Evolutionary conservation across 2,329 filamentous ascomycete species (phyloP).

Genomic region (Exophiala oligosperma): DNA sequence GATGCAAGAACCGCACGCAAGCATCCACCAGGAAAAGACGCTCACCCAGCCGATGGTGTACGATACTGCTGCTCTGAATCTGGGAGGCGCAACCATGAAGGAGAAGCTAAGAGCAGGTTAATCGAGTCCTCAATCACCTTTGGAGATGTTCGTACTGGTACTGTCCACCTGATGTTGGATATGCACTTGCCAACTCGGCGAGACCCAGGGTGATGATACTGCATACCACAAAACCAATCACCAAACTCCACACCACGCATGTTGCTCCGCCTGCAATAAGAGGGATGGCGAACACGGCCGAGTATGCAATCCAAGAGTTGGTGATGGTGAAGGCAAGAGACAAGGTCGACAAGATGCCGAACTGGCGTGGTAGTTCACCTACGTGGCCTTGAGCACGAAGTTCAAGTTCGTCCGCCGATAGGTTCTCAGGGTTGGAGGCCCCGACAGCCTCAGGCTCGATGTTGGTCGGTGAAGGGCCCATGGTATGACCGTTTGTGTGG

Average conservation of each 20-base stretch:
- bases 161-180: constrained; percentile 31
- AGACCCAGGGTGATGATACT: constrained; percentile 30
- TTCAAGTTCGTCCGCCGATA: constrained; percentile 9
- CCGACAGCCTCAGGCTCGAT: constrained; percentile 5
- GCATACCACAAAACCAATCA: constrained; percentile 29
- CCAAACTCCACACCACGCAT: constrained; percentile 28
- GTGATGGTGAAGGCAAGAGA: constrained; percentile 34
- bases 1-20: constrained; percentile 20
- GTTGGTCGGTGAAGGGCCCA: constrained; percentile 6
- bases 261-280: constrained; percentile 32
- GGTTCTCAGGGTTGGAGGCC: constrained; percentile 2
- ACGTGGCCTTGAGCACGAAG: constrained; percentile 20
- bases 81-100: constrained; percentile 28
- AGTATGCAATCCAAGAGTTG: constrained; percentile 37
- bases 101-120: constrained; percentile 22
- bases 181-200: constrained; percentile 32
- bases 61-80: constrained; percentile 14
- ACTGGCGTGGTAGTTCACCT: constrained; percentile 27
- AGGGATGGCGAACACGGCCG: constrained; percentile 26
- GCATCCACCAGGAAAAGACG: constrained; percentile 30
- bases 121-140: neutral
- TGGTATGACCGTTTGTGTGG: neutral
- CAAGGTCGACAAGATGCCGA: constrained; percentile 28
- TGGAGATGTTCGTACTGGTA: constrained; percentile 27
- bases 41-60: constrained; percentile 33